Evolutionary conservation across 1,284 basidiomycete species (phyloP).

Genomic region (Coriolopsis trogii): DNA sequence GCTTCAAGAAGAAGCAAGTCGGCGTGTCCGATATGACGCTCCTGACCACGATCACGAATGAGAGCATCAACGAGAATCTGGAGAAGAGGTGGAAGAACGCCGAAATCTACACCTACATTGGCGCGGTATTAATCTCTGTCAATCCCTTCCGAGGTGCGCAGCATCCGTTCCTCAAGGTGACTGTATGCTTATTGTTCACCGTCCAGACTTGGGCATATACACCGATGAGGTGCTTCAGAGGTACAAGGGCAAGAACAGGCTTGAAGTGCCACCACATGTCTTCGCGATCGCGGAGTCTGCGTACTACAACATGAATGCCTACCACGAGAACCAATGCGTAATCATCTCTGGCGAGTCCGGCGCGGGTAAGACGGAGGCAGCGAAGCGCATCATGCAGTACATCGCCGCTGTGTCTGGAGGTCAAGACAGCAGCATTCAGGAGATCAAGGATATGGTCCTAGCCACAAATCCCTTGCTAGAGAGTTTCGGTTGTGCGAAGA

Average conservation of each 20-base stretch:
- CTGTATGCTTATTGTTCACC: too few relatives aligned
- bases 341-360: constrained; percentile 99
- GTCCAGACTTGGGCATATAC: constrained; percentile 93
- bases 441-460: constrained; percentile 99
- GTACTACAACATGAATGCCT: constrained; percentile 99
- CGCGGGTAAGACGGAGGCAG: constrained; percentile 96
- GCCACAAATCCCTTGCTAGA: constrained; percentile 98
- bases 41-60: constrained; percentile 96
- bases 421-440: constrained; percentile 85
- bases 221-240: constrained; percentile 84
- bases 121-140: constrained; percentile 96
- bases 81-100: constrained; percentile 94
- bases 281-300: constrained; percentile 96
- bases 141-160: constrained; percentile 92
- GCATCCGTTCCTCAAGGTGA: too few relatives aligned
- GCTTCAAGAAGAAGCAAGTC: constrained; percentile 97
- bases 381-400: constrained; percentile 99
- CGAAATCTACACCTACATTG: constrained; percentile 99
- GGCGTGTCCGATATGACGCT: constrained; percentile 99
- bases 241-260: constrained; percentile 97
- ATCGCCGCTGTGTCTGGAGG: constrained; percentile 96
- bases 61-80: constrained; percentile 97
- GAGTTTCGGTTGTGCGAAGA: constrained; percentile 99
- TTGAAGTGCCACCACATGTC: constrained; percentile 98
- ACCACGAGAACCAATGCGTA: constrained; percentile 99